Evolutionary conservation across 1,284 basidiomycete species (phyloP).

Genomic region (Ustilago trichophora): DNA sequence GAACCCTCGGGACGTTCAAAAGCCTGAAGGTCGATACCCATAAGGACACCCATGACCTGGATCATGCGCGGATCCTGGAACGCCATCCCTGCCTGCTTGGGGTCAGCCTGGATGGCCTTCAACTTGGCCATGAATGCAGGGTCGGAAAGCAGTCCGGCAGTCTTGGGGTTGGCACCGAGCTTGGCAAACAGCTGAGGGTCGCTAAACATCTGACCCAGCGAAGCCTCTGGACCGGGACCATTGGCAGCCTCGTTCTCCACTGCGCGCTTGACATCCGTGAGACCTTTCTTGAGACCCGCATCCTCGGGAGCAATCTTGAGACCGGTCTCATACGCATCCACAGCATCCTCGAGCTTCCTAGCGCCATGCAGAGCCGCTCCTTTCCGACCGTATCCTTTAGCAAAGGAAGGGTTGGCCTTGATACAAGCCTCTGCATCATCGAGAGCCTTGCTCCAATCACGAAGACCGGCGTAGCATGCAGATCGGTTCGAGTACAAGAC

Average conservation of each 20-base stretch:
- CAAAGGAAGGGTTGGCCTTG: constrained; percentile 81
- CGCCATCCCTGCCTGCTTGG: constrained; percentile 65
- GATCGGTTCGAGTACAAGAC: constrained; percentile 94
- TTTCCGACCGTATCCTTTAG: constrained; percentile 90
- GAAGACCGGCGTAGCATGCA: constrained; percentile 85
- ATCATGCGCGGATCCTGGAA: constrained; percentile 90
- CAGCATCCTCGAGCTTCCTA: constrained; percentile 81
- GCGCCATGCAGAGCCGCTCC: constrained; percentile 93
- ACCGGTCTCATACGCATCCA: constrained; percentile 81
- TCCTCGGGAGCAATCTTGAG: constrained; percentile 80
- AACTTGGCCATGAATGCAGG: constrained; percentile 71
- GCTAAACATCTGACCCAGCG: constrained; percentile 82
- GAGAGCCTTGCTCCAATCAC: constrained; percentile 79
- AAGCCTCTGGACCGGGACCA: constrained; percentile 67
- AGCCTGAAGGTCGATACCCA: constrained; percentile 92
- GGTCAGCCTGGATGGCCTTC: constrained; percentile 67
- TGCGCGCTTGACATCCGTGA: constrained; percentile 70
- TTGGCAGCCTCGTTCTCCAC: constrained; percentile 67
- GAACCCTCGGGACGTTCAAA: constrained; percentile 86
- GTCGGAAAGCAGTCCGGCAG: constrained; percentile 82
- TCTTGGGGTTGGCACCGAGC: constrained; percentile 85
- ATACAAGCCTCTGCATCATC: constrained; percentile 84
- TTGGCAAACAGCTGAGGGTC: constrained; percentile 86
- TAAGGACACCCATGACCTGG: constrained; percentile 84
- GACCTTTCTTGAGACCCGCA: constrained; percentile 82